Percentiles rank a stretch among this genome's conserved stretches.
phyloP scores from a whole-genome alignment of 306 rosid genomes.

The Cucurbita pepo region DNA sequence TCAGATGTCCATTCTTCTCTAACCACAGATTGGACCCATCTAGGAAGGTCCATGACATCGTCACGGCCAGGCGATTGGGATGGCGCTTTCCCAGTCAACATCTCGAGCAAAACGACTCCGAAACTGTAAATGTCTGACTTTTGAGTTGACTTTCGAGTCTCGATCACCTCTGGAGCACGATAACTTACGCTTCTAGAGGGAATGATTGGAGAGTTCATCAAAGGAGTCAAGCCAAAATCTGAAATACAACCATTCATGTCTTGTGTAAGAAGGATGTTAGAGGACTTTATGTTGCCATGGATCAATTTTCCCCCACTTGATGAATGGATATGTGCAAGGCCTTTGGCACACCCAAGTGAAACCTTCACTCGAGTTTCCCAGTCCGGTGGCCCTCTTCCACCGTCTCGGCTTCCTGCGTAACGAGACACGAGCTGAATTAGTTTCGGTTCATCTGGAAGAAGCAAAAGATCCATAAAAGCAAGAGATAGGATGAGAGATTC shows the following conservation, averaged over 20 bases:
- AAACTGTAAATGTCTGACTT: constrained; percentile 72
- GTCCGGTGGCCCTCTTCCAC: constrained; percentile 43
- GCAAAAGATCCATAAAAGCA: not conserved
- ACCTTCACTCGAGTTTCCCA: constrained; percentile 78
- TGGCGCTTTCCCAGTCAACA: constrained; percentile 74
- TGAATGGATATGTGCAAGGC: constrained; percentile 69
- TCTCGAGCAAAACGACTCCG: constrained; percentile 82
- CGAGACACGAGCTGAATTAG: not conserved
- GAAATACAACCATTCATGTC: constrained; percentile 53
- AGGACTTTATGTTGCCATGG: constrained; percentile 87
- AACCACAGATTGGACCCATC: constrained; percentile 81
- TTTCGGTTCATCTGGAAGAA: not conserved
- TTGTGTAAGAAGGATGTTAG: constrained; percentile 55
- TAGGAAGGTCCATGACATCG: constrained; percentile 66
- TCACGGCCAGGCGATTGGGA: constrained; percentile 57
- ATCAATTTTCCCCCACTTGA: constrained; percentile 46
- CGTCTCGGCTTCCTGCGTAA: constrained; percentile 53
- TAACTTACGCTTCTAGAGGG: constrained; percentile 51
- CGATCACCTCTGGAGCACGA: constrained; percentile 59
- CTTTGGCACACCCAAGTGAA: constrained; percentile 63
- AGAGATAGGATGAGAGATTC: not conserved
- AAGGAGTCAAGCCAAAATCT: constrained; percentile 64
- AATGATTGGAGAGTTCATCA: constrained; percentile 26
- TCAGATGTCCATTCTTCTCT: constrained; percentile 93
- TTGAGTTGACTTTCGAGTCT: constrained; percentile 41